A percentile compares a stretch with the other conserved stretches of the same genome.
These are phyloP conservation scores for Ilex asprella DNA, from an alignment of 257 asterid species.

Conservation along the genomic window DNA sequence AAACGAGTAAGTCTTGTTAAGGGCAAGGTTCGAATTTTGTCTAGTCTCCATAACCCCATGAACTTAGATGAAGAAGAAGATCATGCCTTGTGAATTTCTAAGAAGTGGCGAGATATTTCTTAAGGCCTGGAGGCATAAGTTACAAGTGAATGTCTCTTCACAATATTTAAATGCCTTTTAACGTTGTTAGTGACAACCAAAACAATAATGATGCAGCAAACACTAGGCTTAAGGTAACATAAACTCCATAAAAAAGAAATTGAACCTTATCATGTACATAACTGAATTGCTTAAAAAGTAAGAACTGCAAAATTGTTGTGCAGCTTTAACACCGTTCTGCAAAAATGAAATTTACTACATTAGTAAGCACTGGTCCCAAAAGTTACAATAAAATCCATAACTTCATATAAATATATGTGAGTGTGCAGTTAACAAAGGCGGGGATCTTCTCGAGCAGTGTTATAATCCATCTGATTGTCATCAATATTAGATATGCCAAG, in stretches of 20 bases:
- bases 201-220: neutral
- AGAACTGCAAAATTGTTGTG: slow-evolving; percentile 71
- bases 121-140: neutral
- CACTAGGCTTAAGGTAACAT: neutral
- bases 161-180: neutral
- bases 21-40: too few species aligned
- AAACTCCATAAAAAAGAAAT: slow-evolving; percentile 10
- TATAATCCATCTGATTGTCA: neutral
- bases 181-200: too few species aligned
- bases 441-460: neutral
- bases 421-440: neutral
- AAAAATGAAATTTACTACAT: slow-evolving; percentile 13
- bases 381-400: neutral
- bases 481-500: neutral
- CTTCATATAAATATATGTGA: neutral
- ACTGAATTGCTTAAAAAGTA: slow-evolving; percentile 92
- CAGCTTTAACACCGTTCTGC: slow-evolving; percentile 87
- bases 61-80: too few species aligned
- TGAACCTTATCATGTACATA: slow-evolving; percentile 90
- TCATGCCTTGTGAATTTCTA: neutral
- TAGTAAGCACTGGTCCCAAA: neutral
- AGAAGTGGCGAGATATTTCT: neutral
- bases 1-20: too few species aligned
- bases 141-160: neutral
- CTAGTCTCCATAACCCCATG: neutral